Evolutionary conservation across 192 early-diverging fungal species (phyloP).

Genomic region (Coemansia sp.): DNA sequence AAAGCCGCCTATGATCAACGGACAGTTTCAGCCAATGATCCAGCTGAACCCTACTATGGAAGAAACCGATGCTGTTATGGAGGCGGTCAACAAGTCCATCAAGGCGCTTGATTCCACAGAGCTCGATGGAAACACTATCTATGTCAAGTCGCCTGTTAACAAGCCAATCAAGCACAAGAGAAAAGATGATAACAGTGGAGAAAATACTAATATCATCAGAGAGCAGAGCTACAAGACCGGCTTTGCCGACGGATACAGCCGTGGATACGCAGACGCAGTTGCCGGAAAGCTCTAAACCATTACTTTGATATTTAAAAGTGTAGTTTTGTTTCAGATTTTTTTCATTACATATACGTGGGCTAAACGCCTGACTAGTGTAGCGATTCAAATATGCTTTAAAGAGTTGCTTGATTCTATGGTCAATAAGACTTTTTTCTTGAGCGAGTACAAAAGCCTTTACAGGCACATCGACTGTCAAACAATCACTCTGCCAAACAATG

Average conservation of each 20-base stretch:
- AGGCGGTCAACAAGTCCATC: slow-evolving; percentile 7
- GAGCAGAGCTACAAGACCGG: slow-evolving; percentile 24
- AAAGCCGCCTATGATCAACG: slow-evolving; percentile 16
- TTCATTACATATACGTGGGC: neutral
- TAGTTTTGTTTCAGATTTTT: neutral
- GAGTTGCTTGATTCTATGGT: neutral
- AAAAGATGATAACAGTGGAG: neutral
- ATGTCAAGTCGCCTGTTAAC: neutral
- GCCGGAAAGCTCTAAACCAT: neutral
- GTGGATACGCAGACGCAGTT: slow-evolving; percentile 14
- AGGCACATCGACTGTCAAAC: no score
- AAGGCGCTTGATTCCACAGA: neutral
- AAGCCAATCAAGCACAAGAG: neutral
- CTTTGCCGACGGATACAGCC: slow-evolving; percentile 36
- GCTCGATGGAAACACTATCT: slow-evolving; percentile 14
- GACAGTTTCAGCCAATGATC: slow-evolving; percentile 8
- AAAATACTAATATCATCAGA: neutral
- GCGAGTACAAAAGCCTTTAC: no score
- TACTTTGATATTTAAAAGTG: no score
- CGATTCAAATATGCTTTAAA: no score
- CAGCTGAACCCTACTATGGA: slow-evolving; percentile 14
- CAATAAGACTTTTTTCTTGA: no score
- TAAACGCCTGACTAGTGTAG: no score
- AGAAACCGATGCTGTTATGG: slow-evolving; percentile 21
- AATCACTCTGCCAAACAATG: no score